Evolutionary conservation across 768 basidiomycete genomes (phyloP).

Genomic region (Pleurotus tuoliensis): DNA sequence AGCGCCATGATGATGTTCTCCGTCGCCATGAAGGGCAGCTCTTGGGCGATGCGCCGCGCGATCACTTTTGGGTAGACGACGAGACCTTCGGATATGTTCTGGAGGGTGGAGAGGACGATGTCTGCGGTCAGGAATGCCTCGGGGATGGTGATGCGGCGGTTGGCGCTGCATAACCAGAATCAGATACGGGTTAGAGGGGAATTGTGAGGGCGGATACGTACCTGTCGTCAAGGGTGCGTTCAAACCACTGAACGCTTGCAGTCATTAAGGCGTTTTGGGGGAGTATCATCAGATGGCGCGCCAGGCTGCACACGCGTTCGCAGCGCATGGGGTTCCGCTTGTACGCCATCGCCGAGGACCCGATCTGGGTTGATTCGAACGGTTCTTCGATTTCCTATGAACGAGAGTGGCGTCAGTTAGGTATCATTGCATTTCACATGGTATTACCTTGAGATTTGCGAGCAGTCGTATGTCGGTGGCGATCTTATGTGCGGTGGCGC

Average conservation of each 20-base stretch:
- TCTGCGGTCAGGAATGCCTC: constrained; percentile 97
- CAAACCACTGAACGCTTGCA: constrained; percentile 94
- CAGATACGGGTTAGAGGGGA: background rate
- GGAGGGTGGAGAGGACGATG: constrained; percentile 91
- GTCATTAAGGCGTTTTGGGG: constrained; percentile 98
- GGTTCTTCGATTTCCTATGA: constrained; percentile 93
- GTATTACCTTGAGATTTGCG: constrained; percentile 80
- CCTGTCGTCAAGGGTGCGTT: constrained; percentile 97
- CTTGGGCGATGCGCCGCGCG: constrained; percentile 84
- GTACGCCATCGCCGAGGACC: constrained; percentile 97
- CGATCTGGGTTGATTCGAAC: constrained; percentile 98
- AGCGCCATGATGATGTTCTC: constrained; percentile 99
- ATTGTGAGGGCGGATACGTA: constrained; percentile 21
- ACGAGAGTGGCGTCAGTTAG: background rate
- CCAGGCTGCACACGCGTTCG: constrained; percentile 93
- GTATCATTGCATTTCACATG: too few species aligned
- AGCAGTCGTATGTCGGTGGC: constrained; percentile 92
- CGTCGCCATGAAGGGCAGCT: constrained; percentile 99
- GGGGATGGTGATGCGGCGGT: constrained; percentile 92
- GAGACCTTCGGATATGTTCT: constrained; percentile 96
- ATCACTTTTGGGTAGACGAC: constrained; percentile 99
- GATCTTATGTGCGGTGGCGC: constrained; percentile 96
- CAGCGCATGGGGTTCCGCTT: constrained; percentile 99
- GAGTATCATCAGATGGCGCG: constrained; percentile 93
- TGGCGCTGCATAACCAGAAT: constrained; percentile 57